Evolutionary conservation across 2,329 filamentous ascomycete genomes (phyloP).

Genomic region (Eutypa lata): DNA sequence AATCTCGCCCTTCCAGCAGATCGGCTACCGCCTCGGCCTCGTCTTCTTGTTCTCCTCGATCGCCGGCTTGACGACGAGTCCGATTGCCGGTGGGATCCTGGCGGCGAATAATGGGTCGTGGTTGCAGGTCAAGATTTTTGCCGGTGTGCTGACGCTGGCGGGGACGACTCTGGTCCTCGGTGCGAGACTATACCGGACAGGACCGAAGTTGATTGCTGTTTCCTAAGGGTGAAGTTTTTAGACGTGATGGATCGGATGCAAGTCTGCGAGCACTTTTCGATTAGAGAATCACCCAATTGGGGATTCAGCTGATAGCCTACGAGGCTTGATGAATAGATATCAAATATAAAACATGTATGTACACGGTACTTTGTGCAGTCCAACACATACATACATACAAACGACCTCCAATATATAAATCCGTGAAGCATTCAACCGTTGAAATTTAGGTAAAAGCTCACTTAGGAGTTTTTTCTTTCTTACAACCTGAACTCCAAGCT

Average conservation of each 20-base stretch:
- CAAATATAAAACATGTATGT: no score
- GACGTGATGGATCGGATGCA: constrained; percentile 24
- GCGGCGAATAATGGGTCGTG: constrained; percentile 1
- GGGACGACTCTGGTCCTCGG: neutral
- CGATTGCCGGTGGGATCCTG: constrained; percentile 40
- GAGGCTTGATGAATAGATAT: no score
- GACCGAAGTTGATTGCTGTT: neutral
- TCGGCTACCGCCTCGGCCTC: constrained; percentile 51
- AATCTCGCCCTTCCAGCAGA: constrained; percentile 49
- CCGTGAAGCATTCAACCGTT: no score
- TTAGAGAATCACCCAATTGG: no score
- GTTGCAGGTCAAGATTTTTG: constrained; percentile 1
- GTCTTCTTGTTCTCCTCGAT: constrained; percentile 49
- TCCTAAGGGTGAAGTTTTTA: neutral
- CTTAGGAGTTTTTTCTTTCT: no score
- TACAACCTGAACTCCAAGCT: no score
- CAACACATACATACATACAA: no score
- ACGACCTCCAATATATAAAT: no score
- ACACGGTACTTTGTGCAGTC: no score
- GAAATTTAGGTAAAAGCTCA: no score
- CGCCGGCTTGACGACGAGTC: constrained; percentile 46
- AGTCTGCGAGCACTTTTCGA: no score
- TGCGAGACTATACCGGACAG: neutral
- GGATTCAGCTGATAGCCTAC: no score
- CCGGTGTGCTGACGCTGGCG: constrained; percentile 1